Evolutionary conservation across 495 filamentous ascomycete species (phyloP).

Genomic region (Aspergillus taichungensis): DNA sequence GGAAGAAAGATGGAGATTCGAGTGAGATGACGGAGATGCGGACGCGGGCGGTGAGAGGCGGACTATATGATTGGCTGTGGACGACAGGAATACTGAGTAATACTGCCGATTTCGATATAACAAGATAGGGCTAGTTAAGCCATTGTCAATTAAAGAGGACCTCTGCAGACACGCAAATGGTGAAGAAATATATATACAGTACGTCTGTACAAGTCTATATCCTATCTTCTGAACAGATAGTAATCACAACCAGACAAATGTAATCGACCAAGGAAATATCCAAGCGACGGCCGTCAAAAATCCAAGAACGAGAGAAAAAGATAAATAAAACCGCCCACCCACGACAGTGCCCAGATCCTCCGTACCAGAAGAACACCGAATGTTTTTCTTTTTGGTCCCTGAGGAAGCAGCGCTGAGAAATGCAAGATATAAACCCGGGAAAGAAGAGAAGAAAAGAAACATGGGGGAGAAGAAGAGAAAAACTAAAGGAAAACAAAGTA

Average conservation of each 20-base stretch:
- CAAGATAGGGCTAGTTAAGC: too few species aligned
- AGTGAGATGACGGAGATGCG: too few species aligned
- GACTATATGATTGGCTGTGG: too few species aligned
- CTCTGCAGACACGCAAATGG: too few species aligned
- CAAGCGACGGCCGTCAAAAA: not conserved
- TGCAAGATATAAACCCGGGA: conserved; percentile 24
- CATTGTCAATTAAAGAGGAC: too few species aligned
- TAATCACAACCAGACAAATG: too few species aligned
- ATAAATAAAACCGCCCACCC: conserved; percentile 5
- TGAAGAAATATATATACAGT: not conserved
- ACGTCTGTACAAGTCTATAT: not conserved
- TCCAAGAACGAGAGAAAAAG: not conserved
- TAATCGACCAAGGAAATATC: not conserved
- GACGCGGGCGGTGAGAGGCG: too few species aligned
- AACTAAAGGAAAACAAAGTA: not conserved
- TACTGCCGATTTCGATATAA: too few species aligned
- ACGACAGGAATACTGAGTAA: too few species aligned
- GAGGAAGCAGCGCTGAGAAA: conserved; percentile 32
- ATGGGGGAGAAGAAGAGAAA: conserved; percentile 3
- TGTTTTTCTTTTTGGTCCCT: conserved; percentile 10
- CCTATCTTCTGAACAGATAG: too few species aligned
- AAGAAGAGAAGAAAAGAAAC: conserved; percentile 1
- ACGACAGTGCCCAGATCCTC: conserved; percentile 16
- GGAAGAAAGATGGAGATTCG: too few species aligned
- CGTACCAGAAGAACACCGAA: conserved; percentile 13